Conservation (phyloP, 306 rosid genomes). For the Begonia peltatifolia region DNA sequence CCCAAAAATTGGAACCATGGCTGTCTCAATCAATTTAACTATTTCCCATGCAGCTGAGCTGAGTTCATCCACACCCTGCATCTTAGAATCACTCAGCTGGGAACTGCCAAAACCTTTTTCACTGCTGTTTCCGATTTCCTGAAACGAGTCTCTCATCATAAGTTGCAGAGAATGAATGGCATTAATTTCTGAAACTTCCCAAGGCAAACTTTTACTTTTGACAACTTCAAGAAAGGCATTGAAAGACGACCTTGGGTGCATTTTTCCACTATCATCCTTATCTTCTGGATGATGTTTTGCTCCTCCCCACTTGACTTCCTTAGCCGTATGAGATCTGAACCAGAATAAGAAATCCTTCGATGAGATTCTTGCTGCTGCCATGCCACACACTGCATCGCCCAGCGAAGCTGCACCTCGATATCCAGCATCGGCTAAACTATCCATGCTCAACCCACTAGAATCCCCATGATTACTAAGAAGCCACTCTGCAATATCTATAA, state of each 20-base stretch:
- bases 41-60: conserved; percentile 68
- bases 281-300: conserved; percentile 68
- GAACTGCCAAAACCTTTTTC: conserved; percentile 14
- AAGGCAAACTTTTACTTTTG: conserved; percentile 62
- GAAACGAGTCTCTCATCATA: conserved; percentile 54
- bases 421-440: conserved; percentile 66
- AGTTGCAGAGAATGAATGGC: conserved; percentile 71
- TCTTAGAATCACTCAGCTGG: conserved; percentile 14
- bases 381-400: conserved; percentile 68
- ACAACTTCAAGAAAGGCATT: conserved; percentile 65
- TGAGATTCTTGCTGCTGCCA: conserved; percentile 52
- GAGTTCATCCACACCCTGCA: conserved; percentile 32
- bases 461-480: conserved; percentile 41
- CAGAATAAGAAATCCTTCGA: conserved; percentile 70
- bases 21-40: conserved; percentile 81
- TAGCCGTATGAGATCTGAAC: conserved; percentile 67
- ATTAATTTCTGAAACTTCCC: conserved; percentile 71
- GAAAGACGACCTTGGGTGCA: conserved; percentile 74
- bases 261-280: conserved; percentile 51
- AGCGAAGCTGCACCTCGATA: conserved; percentile 57
- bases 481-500: conserved; percentile 66
- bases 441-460: conserved; percentile 66
- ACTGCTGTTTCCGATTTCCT: conserved; percentile 19
- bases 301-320: conserved; percentile 77
- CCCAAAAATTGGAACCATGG: conserved; percentile 70